Conservation (phyloP, 1,284 basidiomycete species). For the Ceratobasidium sp. region DNA sequence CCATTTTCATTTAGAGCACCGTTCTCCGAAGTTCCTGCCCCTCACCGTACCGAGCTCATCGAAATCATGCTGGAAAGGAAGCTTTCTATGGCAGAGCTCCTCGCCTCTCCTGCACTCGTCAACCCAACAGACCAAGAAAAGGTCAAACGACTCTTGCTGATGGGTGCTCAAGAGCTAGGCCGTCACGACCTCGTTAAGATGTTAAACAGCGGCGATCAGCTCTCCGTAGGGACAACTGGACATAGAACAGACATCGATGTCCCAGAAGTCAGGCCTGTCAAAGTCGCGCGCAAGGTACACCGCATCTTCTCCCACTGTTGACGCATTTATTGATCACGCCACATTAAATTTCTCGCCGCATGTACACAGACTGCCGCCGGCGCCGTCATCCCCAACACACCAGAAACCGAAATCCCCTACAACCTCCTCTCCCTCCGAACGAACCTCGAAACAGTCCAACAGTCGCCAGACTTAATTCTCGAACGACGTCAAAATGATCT, state of each 20-base stretch:
- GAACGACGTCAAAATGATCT: slow-evolving; percentile 82
- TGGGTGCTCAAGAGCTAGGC: slow-evolving; percentile 67
- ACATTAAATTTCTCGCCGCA: too few relatives aligned
- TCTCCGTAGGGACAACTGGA: slow-evolving; percentile 53
- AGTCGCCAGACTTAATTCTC: slow-evolving; percentile 70
- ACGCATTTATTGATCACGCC: slow-evolving; percentile 13
- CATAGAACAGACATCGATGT: slow-evolving; percentile 60
- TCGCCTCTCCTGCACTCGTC: slow-evolving; percentile 67
- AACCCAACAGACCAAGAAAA: slow-evolving; percentile 54
- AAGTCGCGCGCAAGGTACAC: slow-evolving; percentile 26
- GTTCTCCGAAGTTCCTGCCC: slow-evolving; percentile 18
- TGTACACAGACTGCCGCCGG: too few relatives aligned
- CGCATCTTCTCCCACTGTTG: neutral
- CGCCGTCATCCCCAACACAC: neutral
- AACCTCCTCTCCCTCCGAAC: slow-evolving; percentile 74
- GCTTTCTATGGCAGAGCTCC: slow-evolving; percentile 64
- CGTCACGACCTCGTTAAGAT: slow-evolving; percentile 64
- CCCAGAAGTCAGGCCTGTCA: slow-evolving; percentile 68
- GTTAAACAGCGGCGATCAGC: slow-evolving; percentile 61
- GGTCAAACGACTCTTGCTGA: slow-evolving; percentile 67
- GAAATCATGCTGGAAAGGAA: slow-evolving; percentile 61
- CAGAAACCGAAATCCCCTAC: slow-evolving; percentile 67
- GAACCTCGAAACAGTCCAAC: slow-evolving; percentile 70
- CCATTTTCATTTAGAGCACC: slow-evolving; percentile 25
- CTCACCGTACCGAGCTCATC: slow-evolving; percentile 56